phyloP scores from a whole-genome alignment of 345 rosid species.

The Dipteronia sinensis region DNA sequence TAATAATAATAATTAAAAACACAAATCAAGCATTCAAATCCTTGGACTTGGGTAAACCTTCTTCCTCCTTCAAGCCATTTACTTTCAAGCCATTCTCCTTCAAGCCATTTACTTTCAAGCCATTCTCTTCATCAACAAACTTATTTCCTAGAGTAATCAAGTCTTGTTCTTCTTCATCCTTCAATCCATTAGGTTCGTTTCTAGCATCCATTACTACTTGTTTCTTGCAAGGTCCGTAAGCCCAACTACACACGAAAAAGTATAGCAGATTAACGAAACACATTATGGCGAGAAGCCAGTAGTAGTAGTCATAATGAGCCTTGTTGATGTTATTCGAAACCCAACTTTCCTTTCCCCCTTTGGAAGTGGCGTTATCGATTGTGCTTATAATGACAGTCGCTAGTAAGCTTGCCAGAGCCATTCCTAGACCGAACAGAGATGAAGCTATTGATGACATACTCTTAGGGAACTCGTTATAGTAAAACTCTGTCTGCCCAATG shows the following conservation, averaged over 20 bases:
- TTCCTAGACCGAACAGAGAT: slow-evolving; percentile 57
- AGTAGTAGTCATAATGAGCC: slow-evolving; percentile 75
- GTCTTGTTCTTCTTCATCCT: slow-evolving; percentile 47
- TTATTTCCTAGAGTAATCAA: slow-evolving; percentile 14
- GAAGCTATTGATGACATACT: slow-evolving; percentile 78
- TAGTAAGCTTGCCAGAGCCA: slow-evolving; percentile 64
- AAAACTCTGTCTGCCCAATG: slow-evolving; percentile 78
- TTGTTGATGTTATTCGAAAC: slow-evolving; percentile 66
- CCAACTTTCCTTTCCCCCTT: slow-evolving; percentile 62
- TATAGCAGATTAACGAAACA: slow-evolving; percentile 62
- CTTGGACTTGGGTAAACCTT: not conserved
- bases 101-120: slow-evolving; percentile 18
- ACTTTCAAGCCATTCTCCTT: not conserved
- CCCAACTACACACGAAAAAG: slow-evolving; percentile 66
- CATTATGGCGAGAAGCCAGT: slow-evolving; percentile 64
- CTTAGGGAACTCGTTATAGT: slow-evolving; percentile 75
- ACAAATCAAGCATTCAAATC: slow-evolving; percentile 16
- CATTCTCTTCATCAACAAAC: slow-evolving; percentile 28
- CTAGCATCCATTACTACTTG: slow-evolving; percentile 32
- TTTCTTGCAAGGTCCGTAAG: slow-evolving; percentile 63
- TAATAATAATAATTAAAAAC: not conserved
- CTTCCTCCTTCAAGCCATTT: slow-evolving; percentile 21
- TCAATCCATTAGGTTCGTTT: slow-evolving; percentile 35
- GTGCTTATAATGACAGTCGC: slow-evolving; percentile 54
- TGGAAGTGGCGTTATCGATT: slow-evolving; percentile 41